These are phyloP conservation scores for Rhinocladiella similis DNA, from an alignment of 2,329 filamentous ascomycete genomes.

Conservation along the genomic window DNA sequence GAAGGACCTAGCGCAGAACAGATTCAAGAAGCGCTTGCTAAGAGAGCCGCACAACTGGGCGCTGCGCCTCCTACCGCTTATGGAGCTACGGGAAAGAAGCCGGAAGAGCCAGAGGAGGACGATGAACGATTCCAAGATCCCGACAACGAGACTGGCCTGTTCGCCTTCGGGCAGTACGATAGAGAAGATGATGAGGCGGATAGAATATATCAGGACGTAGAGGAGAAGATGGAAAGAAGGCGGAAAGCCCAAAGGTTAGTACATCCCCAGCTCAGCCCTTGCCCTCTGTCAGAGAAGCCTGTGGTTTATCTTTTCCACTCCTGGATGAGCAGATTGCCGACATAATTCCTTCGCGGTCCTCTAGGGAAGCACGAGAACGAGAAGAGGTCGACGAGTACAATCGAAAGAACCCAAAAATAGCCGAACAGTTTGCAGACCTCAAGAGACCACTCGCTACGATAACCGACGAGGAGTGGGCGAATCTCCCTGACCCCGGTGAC, in stretches of 20 bases:
- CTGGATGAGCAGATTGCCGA: constrained; percentile 77
- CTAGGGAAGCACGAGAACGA: constrained; percentile 89
- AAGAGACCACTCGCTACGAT: constrained; percentile 87
- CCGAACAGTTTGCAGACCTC: constrained; percentile 94
- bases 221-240: constrained; percentile 94
- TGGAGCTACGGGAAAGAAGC: constrained; percentile 61
- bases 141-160: constrained; percentile 93
- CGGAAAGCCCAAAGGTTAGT: constrained; percentile 85
- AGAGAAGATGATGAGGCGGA: constrained; percentile 98
- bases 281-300: constrained; percentile 19
- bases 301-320: constrained; percentile 67
- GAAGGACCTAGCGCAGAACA: constrained; percentile 97
- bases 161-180: constrained; percentile 93
- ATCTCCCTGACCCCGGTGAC: constrained; percentile 91
- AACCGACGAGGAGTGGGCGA: constrained; percentile 95
- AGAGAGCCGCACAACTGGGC: constrained; percentile 81
- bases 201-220: constrained; percentile 90
- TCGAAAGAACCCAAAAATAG: constrained; percentile 95
- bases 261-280: constrained; percentile 25
- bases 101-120: constrained; percentile 70
- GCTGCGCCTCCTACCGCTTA: constrained; percentile 71
- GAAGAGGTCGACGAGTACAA: constrained; percentile 94
- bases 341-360: constrained; percentile 58
- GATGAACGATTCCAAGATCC: constrained; percentile 90
- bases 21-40: constrained; percentile 95